These are phyloP conservation scores for Theobroma grandiflorum DNA, from an alignment of 441 rosid species.

Conservation along the genomic window DNA sequence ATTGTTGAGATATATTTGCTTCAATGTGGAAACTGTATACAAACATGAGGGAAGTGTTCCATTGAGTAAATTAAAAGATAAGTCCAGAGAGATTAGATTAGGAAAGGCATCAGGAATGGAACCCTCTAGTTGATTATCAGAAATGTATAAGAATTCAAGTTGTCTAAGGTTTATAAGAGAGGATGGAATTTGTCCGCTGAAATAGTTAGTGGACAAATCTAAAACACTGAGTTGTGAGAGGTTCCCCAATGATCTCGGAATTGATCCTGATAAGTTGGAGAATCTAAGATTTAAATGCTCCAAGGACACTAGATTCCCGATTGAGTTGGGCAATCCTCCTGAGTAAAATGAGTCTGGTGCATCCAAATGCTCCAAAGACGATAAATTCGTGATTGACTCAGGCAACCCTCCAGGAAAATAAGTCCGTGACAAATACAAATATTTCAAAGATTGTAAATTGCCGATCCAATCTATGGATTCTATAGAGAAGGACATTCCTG, in stretches of 20 bases:
- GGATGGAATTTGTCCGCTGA: constrained; percentile 20
- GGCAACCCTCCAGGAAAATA: background rate
- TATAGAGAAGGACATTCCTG: background rate
- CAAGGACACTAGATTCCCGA: too few relatives aligned
- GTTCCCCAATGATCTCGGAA: too few relatives aligned
- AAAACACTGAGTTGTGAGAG: too few relatives aligned
- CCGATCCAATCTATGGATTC: constrained; percentile 7
- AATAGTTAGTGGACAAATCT: background rate
- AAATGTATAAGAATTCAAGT: background rate
- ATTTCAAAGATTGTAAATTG: constrained; percentile 21
- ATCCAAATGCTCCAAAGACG: background rate
- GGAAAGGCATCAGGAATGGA: background rate
- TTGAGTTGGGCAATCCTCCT: too few relatives aligned
- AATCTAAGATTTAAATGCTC: background rate
- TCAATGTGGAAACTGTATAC: background rate
- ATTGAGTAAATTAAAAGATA: background rate
- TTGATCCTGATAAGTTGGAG: background rate
- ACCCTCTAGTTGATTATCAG: background rate
- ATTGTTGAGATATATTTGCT: background rate
- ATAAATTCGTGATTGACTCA: constrained; percentile 20
- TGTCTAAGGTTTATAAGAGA: constrained; percentile 8
- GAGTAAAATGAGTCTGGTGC: too few relatives aligned
- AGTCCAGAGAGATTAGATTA: background rate
- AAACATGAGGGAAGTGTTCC: too few relatives aligned
- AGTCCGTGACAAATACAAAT: constrained; percentile 9